These are phyloP conservation scores for Scheffersomyces amazonensis DNA, from an alignment of 805 yeast genomes.

Conservation along the genomic window DNA sequence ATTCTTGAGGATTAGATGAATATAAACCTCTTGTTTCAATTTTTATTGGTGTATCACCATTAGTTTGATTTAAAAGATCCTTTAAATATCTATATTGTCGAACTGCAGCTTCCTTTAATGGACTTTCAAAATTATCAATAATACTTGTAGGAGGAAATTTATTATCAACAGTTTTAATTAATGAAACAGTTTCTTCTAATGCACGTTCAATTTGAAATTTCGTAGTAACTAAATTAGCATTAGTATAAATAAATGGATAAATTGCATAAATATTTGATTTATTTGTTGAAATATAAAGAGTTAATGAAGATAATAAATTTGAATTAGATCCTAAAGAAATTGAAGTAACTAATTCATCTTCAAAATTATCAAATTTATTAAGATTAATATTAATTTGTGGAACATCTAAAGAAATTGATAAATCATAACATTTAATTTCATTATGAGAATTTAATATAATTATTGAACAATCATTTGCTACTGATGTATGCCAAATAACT, in stretches of 20 bases:
- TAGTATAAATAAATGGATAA: conserved; percentile 22
- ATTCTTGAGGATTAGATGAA: conserved; percentile 6
- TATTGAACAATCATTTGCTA: conserved; percentile 18
- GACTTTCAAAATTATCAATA: conserved; percentile 9
- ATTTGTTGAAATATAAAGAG: conserved; percentile 24
- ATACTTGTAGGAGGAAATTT: conserved; percentile 8
- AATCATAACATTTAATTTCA: conserved; percentile 17
- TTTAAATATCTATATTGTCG: conserved; percentile 16
- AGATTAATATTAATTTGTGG: conserved; percentile 20
- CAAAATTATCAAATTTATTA: conserved; percentile 5
- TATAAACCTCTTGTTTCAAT: conserved; percentile 12
- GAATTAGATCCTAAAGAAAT: conserved; percentile 26
- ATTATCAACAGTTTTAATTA: conserved; percentile 9
- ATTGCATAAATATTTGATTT: conserved; percentile 20
- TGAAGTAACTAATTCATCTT: conserved; percentile 16
- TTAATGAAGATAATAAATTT: conserved; percentile 22
- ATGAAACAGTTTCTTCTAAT: conserved; percentile 8
- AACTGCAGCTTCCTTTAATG: conserved; percentile 10
- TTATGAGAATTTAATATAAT: conserved; percentile 20
- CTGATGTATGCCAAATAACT: conserved; percentile 23
- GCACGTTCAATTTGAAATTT: conserved; percentile 7
- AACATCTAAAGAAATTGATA: conserved; percentile 11
- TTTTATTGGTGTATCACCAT: conserved; percentile 4
- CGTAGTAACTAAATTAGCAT: conserved; percentile 14
- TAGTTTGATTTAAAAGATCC: conserved; percentile 11